phyloP scores from a whole-genome alignment of 2,329 filamentous ascomycete species.

The Cryphonectria radicalis region DNA sequence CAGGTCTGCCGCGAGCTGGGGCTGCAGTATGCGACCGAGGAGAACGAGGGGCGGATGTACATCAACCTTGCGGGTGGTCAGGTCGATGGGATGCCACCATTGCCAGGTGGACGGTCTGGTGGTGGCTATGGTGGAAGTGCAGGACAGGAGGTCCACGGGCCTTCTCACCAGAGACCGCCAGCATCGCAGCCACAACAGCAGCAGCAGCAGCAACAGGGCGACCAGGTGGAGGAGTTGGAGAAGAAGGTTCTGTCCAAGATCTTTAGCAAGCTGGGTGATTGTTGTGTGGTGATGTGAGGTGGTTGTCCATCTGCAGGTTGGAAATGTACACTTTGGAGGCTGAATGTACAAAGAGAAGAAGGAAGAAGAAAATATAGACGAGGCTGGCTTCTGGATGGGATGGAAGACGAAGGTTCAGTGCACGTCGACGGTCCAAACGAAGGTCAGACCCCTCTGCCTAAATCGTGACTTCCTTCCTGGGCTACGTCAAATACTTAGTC shows the following conservation, averaged over 20 bases:
- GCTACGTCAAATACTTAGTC: neutral
- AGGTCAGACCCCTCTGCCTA: neutral
- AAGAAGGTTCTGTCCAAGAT: constrained; percentile 65
- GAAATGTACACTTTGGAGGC: neutral
- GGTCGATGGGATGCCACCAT: constrained; percentile 48
- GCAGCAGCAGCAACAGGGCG: constrained; percentile 48
- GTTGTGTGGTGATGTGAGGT: constrained; percentile 67
- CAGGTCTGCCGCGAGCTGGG: constrained; percentile 82
- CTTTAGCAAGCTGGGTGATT: constrained; percentile 63
- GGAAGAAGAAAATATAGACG: neutral
- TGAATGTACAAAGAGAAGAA: neutral
- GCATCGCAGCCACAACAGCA: constrained; percentile 48
- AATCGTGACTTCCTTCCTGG: constrained; percentile 2
- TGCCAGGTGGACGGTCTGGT: constrained; percentile 53
- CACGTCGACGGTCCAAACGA: neutral
- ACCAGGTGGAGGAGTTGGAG: constrained; percentile 63
- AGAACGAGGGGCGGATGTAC: constrained; percentile 87
- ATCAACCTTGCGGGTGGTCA: constrained; percentile 80
- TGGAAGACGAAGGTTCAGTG: neutral
- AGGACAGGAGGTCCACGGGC: constrained; percentile 43
- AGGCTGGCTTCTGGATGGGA: neutral
- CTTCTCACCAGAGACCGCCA: constrained; percentile 30
- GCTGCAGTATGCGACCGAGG: constrained; percentile 81
- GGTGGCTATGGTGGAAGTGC: constrained; percentile 40
- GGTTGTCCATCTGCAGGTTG: no score